phyloP scores from a whole-genome alignment of 768 basidiomycete species.

The Lanmaoa pseudosensibilis region DNA sequence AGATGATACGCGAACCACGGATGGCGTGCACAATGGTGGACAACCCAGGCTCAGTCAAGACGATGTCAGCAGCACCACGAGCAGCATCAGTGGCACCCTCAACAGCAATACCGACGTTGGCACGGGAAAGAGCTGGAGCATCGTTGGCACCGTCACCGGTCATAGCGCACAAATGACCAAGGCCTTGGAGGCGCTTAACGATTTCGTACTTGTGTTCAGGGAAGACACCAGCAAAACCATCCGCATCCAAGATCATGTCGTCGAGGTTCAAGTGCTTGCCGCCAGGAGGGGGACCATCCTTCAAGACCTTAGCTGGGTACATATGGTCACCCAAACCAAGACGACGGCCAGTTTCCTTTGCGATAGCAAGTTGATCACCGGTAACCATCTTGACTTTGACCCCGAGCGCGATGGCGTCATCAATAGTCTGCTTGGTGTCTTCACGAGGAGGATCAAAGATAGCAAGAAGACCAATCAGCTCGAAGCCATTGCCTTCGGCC shows the following conservation, averaged over 20 bases:
- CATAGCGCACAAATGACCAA: conserved; percentile 97
- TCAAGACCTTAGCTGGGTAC: conserved; percentile 99
- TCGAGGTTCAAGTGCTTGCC: conserved; percentile 83
- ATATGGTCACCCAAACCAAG: conserved; percentile 98
- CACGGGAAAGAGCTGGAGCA: conserved; percentile 94
- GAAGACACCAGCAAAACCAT: conserved; percentile 99
- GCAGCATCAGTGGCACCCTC: conserved; percentile 99
- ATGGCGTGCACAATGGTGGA: conserved; percentile 99
- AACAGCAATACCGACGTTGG: conserved; percentile 99
- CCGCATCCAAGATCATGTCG: conserved; percentile 99
- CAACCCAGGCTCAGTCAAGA: conserved; percentile 96
- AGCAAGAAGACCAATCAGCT: conserved; percentile 93
- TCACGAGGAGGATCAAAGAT: conserved; percentile 98
- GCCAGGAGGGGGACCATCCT: conserved; percentile 90
- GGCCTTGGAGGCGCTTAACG: conserved; percentile 95
- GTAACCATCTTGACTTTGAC: conserved; percentile 99
- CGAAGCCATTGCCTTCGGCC: conserved; percentile 93
- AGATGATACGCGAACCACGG: conserved; percentile 96
- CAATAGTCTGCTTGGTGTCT: conserved; percentile 98
- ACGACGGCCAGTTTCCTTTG: conserved; percentile 98
- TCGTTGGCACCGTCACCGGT: conserved; percentile 99
- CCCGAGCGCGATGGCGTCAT: conserved; percentile 93
- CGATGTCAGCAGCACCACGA: conserved; percentile 97
- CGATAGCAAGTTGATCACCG: conserved; percentile 99
- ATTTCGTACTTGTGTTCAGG: conserved; percentile 99